A percentile compares a stretch with the other conserved stretches of the same genome.
These are phyloP conservation scores for Cladosporium sp. DNA, from an alignment of 2,329 filamentous ascomycete species.

Conservation along the genomic window DNA sequence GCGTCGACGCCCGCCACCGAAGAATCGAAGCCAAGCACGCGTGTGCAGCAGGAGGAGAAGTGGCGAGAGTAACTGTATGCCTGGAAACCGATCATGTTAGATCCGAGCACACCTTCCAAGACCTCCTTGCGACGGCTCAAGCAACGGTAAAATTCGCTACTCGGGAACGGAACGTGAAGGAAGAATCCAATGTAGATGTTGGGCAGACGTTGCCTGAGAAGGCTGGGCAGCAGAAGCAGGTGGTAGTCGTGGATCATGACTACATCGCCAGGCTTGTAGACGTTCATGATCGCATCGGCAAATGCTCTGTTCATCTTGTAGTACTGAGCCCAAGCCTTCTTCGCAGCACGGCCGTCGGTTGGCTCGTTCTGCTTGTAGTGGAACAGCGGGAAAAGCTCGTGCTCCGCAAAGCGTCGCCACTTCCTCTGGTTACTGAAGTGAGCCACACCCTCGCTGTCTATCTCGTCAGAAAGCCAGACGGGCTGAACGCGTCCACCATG, in stretches of 20 bases:
- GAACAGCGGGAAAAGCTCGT: constrained; percentile 87
- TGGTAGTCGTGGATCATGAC: constrained; percentile 95
- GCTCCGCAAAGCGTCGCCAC: constrained; percentile 89
- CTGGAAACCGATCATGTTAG: constrained; percentile 94
- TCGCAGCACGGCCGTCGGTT: constrained; percentile 77
- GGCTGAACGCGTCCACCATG: constrained; percentile 78
- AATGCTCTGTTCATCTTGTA: constrained; percentile 91
- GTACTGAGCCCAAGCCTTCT: constrained; percentile 88
- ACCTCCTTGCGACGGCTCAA: constrained; percentile 86
- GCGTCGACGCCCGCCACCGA: constrained; percentile 83
- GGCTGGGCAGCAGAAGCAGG: constrained; percentile 81
- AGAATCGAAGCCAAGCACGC: constrained; percentile 86
- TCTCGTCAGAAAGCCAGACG: constrained; percentile 83
- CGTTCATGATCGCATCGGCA: constrained; percentile 81
- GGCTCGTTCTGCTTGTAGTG: constrained; percentile 96
- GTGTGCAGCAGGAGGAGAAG: constrained; percentile 90
- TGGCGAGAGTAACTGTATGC: constrained; percentile 93
- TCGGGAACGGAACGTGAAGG: constrained; percentile 91
- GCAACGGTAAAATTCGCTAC: constrained; percentile 91
- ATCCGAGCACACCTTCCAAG: constrained; percentile 82
- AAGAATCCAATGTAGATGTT: constrained; percentile 95
- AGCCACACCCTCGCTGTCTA: constrained; percentile 65
- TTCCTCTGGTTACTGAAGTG: constrained; percentile 77
- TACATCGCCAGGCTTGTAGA: constrained; percentile 90
- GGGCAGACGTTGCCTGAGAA: constrained; percentile 81